phyloP scores from a whole-genome alignment of 2,329 filamentous ascomycete species.

The Fusarium transvaalense region DNA sequence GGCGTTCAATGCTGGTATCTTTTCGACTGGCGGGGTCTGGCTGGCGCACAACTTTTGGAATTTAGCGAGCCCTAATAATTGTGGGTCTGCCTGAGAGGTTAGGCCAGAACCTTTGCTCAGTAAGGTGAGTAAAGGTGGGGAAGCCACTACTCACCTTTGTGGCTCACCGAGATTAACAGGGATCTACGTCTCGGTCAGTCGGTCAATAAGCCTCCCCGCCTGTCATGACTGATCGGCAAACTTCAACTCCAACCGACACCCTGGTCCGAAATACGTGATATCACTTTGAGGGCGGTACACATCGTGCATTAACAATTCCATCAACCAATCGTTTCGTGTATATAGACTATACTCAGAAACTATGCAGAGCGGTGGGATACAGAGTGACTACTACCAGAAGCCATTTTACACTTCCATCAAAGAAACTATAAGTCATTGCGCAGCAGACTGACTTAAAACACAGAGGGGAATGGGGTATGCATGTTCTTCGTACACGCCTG shows the following conservation, averaged over 20 bases:
- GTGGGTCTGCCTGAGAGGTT: constrained; percentile 41
- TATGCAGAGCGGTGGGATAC: constrained; percentile 43
- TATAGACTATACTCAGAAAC: constrained; percentile 36
- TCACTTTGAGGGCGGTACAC: not conserved
- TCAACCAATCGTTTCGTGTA: constrained; percentile 42
- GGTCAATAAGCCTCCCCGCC: constrained; percentile 9
- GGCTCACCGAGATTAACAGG: constrained; percentile 20
- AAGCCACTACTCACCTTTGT: constrained; percentile 19
- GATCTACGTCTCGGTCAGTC: constrained; percentile 15
- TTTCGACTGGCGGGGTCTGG: constrained; percentile 51
- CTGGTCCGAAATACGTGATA: constrained; percentile 5
- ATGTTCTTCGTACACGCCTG: constrained; percentile 49
- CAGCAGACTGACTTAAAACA: constrained; percentile 34
- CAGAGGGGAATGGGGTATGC: constrained; percentile 42
- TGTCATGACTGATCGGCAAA: constrained; percentile 33
- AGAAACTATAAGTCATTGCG: constrained; percentile 36
- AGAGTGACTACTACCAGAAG: constrained; percentile 35
- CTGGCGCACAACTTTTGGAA: constrained; percentile 45
- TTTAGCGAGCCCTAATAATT: constrained; percentile 52
- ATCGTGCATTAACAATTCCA: constrained; percentile 21
- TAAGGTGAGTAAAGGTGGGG: constrained; percentile 10
- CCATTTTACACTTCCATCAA: constrained; percentile 31
- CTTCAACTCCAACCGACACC: constrained; percentile 2
- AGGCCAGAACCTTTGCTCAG: constrained; percentile 19
- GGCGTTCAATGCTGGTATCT: constrained; percentile 48